Evolutionary conservation across 78 protist genomes (phyloP), one percentile per base, ranked within the genome.

Genomic region (Dictyostelium intermedium): DNA sequence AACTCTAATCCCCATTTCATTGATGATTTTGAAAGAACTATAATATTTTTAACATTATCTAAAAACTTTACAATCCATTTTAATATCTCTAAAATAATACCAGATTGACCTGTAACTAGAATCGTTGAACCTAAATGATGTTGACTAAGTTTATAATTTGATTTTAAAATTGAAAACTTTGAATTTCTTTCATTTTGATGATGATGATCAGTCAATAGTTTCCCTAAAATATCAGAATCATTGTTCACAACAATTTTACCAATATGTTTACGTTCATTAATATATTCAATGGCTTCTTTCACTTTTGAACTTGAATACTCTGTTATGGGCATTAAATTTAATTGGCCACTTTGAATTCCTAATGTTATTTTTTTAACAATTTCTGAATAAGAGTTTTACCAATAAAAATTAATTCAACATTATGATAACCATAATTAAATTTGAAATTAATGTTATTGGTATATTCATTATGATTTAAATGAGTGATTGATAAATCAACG

Each of bases 401-500:
- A 1, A 47, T n/a, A 39, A 77, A 35, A 8, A 23, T 23, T 63
- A 63, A 63, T 25, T 83, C 96, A 3, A 84, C 50, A 10, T 77
- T 72, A 56, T 25, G 32, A 45, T 79, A 92, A 10, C 61, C 20
- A 32, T 13, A 39, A 18, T 83, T 76, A 6, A 32, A n/a, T 27
- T 63, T 85, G 13, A 92, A 81, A 35, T 81, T 43, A 23, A 23
- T 25, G 61, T 83, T 32, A 20, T 81, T 83, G 0, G 74, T 45
- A 45, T 56, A 70, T 30, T 82, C 85, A 39, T 92, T 69, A 3
- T 66, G 61, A 61, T 79, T 61, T 16, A 92, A 37, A 27, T 91
- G 92, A 6, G 91, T 82, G 3, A 84, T 53, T 20, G 92, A 76
- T 25, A 92, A 79, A 78, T 92, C 95, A 16, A 92, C 35, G 50